Conservation (phyloP, 2,329 filamentous ascomycete genomes). For the Fusarium veterinarium region DNA sequence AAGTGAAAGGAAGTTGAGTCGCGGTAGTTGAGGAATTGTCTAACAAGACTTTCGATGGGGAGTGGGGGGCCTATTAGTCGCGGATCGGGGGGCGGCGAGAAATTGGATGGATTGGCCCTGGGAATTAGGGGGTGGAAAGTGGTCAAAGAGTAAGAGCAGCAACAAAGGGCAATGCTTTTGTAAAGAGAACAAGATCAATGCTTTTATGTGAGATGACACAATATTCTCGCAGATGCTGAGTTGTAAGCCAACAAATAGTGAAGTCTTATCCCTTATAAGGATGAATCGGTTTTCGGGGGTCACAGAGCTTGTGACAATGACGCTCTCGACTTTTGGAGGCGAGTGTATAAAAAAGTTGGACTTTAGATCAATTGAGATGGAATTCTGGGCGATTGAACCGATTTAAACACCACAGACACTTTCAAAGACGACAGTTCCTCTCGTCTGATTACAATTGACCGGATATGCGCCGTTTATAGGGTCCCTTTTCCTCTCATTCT, state of each 20-base stretch:
- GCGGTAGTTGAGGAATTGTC: slow-evolving; percentile 10
- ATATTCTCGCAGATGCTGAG: background rate
- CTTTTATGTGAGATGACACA: slow-evolving; percentile 2
- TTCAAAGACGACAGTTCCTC: slow-evolving; percentile 4
- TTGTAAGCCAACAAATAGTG: background rate
- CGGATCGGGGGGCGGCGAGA: slow-evolving; percentile 37
- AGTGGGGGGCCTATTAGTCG: slow-evolving; percentile 33
- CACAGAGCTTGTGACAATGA: slow-evolving; percentile 37
- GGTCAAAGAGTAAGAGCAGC: slow-evolving; percentile 3
- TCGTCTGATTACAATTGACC: slow-evolving; percentile 25
- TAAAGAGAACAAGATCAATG: background rate
- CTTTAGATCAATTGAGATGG: slow-evolving; percentile 8
- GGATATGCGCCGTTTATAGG: slow-evolving; percentile 35
- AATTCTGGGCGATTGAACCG: slow-evolving; percentile 10
- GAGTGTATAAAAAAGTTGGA: background rate
- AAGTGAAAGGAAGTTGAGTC: background rate
- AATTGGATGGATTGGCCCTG: slow-evolving; percentile 31
- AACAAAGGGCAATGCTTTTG: background rate
- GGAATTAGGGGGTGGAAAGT: slow-evolving; percentile 19
- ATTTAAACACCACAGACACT: slow-evolving; percentile 10
- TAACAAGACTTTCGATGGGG: slow-evolving; percentile 33
- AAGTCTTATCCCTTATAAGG: background rate
- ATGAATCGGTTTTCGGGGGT: slow-evolving; percentile 23
- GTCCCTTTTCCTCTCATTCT: slow-evolving; percentile 14
- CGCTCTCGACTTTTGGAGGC: slow-evolving; percentile 25